A percentile compares a stretch with the other conserved stretches of the same genome.
Conservation (phyloP, 73 alveolate genomes). For the Tetrahymena borealis region DNA sequence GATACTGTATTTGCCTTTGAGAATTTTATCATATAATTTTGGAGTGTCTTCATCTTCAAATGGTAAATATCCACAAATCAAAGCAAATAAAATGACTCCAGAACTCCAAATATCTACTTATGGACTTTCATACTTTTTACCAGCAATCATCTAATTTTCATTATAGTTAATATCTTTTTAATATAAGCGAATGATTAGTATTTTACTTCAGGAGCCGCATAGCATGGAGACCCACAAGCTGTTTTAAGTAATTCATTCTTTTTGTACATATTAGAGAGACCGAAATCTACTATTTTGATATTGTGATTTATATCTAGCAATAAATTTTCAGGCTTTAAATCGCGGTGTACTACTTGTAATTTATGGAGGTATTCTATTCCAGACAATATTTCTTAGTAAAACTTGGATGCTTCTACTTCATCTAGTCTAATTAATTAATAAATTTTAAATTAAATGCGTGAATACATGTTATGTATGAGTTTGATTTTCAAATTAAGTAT, state of each 20-base stretch:
- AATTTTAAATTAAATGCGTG: conserved; percentile 74
- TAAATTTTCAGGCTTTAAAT: conserved; percentile 91
- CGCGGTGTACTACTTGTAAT: conserved; percentile 87
- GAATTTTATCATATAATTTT: conserved; percentile 73
- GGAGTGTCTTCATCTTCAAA: conserved; percentile 87
- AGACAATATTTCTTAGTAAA: conserved; percentile 73
- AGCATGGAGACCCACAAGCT: conserved; percentile 97
- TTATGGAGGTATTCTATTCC: conserved; percentile 89
- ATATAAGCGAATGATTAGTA: not conserved
- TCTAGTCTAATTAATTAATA: conserved; percentile 63
- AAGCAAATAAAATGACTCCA: conserved; percentile 89
- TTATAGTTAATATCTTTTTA: not conserved
- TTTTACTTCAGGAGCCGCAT: conserved; percentile 90
- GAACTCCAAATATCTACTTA: conserved; percentile 92
- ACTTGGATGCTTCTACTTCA: conserved; percentile 88
- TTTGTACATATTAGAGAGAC: conserved; percentile 80
- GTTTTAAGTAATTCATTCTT: conserved; percentile 78
- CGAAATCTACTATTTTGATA: conserved; percentile 90
- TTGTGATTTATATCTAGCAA: conserved; percentile 74
- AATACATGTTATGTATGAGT: too few species aligned
- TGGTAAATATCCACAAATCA: conserved; percentile 93
- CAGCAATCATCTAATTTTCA: conserved; percentile 76
- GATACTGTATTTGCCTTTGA: conserved; percentile 69
- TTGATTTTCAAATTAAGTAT: not conserved
- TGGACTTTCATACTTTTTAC: conserved; percentile 80